Evolutionary conservation across 2,329 filamentous ascomycete species (phyloP).

Genomic region (Didymella glomerata): DNA sequence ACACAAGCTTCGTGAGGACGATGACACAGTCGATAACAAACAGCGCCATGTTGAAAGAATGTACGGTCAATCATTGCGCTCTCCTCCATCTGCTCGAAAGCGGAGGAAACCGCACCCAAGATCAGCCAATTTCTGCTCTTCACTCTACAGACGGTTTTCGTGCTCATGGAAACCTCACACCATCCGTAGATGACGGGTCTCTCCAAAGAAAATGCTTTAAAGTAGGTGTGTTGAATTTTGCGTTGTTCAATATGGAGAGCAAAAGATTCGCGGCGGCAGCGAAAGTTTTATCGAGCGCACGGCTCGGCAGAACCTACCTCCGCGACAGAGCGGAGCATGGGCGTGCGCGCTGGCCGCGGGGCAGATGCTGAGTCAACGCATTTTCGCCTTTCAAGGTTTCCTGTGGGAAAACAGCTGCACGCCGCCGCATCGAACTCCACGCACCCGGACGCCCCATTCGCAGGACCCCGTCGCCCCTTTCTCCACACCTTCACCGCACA

Average conservation of each 20-base stretch:
- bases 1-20: constrained; percentile 6
- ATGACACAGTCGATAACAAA: constrained; percentile 20
- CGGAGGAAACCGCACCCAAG: constrained; percentile 66
- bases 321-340: constrained; percentile 11
- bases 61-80: constrained; percentile 69
- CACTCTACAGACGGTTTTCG: constrained; percentile 67
- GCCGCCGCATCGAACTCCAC: constrained; percentile 2
- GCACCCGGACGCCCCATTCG: constrained; percentile 12
- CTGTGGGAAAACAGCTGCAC: constrained; percentile 34
- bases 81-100: constrained; percentile 58
- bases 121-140: constrained; percentile 61
- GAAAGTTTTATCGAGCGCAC: constrained; percentile 38
- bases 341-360: constrained; percentile 39
- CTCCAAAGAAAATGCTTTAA: constrained; percentile 66
- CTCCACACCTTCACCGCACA: not conserved
- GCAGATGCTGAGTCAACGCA: constrained; percentile 42
- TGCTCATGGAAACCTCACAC: constrained; percentile 61
- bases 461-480: constrained; percentile 10
- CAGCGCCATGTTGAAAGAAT: constrained; percentile 35
- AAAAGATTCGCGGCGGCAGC: constrained; percentile 39
- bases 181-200: constrained; percentile 49
- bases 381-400: constrained; percentile 48
- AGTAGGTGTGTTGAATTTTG: constrained; percentile 53
- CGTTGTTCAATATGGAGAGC: constrained; percentile 63
- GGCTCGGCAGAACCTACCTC: not conserved